A percentile compares a stretch with the other conserved stretches of the same genome.
Evolutionary conservation across 352 stramenopile genomes (phyloP).

Genomic region (Globisporangium irregulare): DNA sequence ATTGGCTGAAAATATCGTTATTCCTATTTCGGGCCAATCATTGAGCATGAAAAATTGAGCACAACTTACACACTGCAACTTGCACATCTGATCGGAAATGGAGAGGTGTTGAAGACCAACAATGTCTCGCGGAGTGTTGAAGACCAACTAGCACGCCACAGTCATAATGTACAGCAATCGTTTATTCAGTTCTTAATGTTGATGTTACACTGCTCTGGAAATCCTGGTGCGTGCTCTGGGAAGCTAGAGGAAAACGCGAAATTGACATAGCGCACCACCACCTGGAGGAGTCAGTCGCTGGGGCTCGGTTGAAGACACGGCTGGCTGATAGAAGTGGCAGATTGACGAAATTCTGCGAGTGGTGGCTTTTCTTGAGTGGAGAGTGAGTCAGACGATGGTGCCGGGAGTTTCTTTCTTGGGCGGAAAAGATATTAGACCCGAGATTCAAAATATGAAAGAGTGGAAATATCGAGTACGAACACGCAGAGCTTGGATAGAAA

Average conservation of each 20-base stretch:
- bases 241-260: not conserved
- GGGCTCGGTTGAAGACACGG: not conserved
- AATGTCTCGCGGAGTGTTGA: not conserved
- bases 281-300: no score
- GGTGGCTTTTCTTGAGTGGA: not conserved
- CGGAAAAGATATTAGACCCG: constrained; percentile 24
- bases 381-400: not conserved
- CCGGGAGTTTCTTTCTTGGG: not conserved
- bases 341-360: not conserved
- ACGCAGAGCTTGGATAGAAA: not conserved
- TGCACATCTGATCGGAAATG: not conserved
- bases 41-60: not conserved
- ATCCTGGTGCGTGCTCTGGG: not conserved
- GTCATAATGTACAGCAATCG: not conserved
- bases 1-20: not conserved
- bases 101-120: not conserved
- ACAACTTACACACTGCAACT: not conserved
- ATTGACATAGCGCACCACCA: not conserved
- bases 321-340: not conserved
- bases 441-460: constrained; percentile 7
- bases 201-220: not conserved
- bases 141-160: not conserved
- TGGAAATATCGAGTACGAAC: constrained; percentile 5
- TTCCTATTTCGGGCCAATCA: not conserved
- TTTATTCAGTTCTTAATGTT: not conserved